These are phyloP conservation scores for Musa acuminata DNA, from an alignment of 176 grass and related monocot species.

Conservation along the genomic window DNA sequence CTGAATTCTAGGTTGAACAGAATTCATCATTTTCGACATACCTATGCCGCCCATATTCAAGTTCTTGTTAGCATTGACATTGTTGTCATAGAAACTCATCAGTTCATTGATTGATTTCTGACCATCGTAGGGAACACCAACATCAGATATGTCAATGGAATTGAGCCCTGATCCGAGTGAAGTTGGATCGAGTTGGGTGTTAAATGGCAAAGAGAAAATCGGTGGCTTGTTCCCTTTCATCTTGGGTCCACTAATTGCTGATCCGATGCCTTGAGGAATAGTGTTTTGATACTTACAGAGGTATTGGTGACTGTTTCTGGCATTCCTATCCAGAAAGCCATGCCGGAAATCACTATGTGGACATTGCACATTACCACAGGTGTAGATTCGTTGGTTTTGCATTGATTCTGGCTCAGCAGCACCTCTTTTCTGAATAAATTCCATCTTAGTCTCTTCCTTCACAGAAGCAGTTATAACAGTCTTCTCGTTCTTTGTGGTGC, in stretches of 20 bases:
- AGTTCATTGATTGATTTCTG: too few species aligned
- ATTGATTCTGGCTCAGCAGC: slow-evolving; percentile 21
- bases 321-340: slow-evolving; percentile 36
- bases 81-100: too few species aligned
- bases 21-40: neutral
- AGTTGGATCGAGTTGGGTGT: slow-evolving; percentile 9
- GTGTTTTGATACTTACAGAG: slow-evolving; percentile 27
- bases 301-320: too few species aligned
- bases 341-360: slow-evolving; percentile 21
- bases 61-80: too few species aligned
- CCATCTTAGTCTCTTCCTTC: slow-evolving; percentile 44
- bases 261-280: slow-evolving; percentile 1
- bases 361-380: slow-evolving; percentile 3
- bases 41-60: neutral
- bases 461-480: slow-evolving; percentile 24
- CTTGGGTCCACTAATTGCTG: neutral
- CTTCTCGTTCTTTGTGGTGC: neutral
- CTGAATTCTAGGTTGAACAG: neutral
- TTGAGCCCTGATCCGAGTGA: slow-evolving; percentile 8
- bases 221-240: slow-evolving; percentile 26
- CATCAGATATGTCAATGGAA: slow-evolving; percentile 17
- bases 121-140: slow-evolving; percentile 33
- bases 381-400: slow-evolving; percentile 33
- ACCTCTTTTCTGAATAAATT: slow-evolving; percentile 33
- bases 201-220: slow-evolving; percentile 27